A percentile compares a stretch with the other conserved stretches of the same genome.
Evolutionary conservation across 1,284 basidiomycete species (phyloP).

Genomic region (Irpex sp.): DNA sequence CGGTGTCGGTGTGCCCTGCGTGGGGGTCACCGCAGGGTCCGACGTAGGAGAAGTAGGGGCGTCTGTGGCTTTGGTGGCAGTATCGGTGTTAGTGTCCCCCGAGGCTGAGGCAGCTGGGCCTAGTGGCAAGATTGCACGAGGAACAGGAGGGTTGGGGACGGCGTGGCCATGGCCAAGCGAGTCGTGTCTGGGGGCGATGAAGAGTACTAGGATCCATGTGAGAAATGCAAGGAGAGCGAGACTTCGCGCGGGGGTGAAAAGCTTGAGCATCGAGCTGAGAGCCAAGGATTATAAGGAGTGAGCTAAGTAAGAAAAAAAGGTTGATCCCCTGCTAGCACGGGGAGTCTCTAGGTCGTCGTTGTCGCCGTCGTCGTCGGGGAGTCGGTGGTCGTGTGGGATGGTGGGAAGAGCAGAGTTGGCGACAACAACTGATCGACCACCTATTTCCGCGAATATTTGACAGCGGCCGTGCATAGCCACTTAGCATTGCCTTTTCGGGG

Average conservation of each 20-base stretch:
- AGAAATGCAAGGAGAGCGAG: conserved; percentile 27
- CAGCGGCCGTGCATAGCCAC: neutral
- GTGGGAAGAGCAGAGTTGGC: conserved; percentile 10
- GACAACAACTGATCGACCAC: conserved; percentile 1
- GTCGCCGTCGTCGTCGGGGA: conserved; percentile 15
- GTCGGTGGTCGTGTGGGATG: conserved; percentile 13
- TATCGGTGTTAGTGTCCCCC: neutral
- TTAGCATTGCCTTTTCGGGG: neutral
- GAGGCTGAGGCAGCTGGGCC: neutral
- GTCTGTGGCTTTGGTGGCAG: neutral
- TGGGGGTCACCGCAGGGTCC: neutral
- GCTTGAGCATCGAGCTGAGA: conserved; percentile 20
- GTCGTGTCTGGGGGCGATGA: conserved; percentile 22
- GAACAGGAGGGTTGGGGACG: neutral
- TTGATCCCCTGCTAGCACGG: conserved; percentile 2
- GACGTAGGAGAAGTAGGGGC: neutral
- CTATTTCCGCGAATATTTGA: conserved; percentile 1
- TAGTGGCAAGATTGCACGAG: neutral
- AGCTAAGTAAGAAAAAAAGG: conserved; percentile 6
- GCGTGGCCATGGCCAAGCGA: conserved; percentile 20
- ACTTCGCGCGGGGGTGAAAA: conserved; percentile 19
- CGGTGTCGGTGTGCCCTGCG: conserved; percentile 1
- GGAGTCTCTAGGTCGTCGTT: conserved; percentile 14
- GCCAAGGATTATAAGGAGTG: conserved; percentile 15
- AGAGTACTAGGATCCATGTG: conserved; percentile 27